Base-by-base conservation (phyloP, 139 green algal species). In the Picochlorum sp. region DNA sequence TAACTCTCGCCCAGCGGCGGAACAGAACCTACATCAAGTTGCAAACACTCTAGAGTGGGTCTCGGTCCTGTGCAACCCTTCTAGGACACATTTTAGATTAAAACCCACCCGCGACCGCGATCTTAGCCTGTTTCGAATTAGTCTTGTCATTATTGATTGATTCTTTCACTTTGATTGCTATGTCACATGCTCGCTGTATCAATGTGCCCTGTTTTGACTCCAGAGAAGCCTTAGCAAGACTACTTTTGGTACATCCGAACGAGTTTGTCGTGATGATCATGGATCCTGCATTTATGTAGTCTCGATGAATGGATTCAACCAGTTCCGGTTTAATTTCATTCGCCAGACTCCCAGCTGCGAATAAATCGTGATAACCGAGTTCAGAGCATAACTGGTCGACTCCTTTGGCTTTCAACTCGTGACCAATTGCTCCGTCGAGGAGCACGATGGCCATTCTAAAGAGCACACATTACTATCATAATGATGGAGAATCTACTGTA, bases 181-280 rank as follows among this genome's bases (percentile, higher is more conserved):
- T 67, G 45, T 4, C 36, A 28, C 5, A 30, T 57, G 0, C 49
- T 57, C 5, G 65, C 57, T n/a, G 20, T 14, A 10, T 53, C 57
- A 2, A 72, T 47, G 33, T 72, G 30, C 26, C 25, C 33, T 51
- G 55, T 45, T 26, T 33, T 8, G 14, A 52, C 32, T 10, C 28
- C 12, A 41, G 50, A 58, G 53, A 5, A 22, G 24, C 35, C 22
- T 64, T 80, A 6, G n/a, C 9, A 1, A 83, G 65, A 44, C 29
- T 59, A 28, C 68, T 47, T 3, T 22, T 30, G 1, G 79, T 86
- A 12, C 67, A 74, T 0, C 57, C 52, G 47, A 86, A 86, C 14
- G 54, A 78, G 70, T 86, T 86, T 14, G 56, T 73, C 2, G 74
- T 85, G 32, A 86, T 73, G 8, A 76, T 50, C 14, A 70, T 20